Evolutionary conservation across 2,329 filamentous ascomycete genomes (phyloP).

Genomic region (Aspergillus flavus): DNA sequence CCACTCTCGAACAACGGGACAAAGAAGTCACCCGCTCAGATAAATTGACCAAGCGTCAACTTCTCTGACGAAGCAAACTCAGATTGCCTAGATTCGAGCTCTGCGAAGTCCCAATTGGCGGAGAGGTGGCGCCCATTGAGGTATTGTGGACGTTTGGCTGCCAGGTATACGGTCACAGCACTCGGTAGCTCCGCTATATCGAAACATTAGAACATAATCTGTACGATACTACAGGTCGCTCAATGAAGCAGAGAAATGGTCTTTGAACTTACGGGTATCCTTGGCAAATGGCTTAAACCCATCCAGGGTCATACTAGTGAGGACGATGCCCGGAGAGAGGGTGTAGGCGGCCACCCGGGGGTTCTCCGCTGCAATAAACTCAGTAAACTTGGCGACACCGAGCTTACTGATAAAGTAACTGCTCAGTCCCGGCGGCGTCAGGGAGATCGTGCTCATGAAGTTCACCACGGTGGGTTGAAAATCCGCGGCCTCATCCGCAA

Average conservation of each 20-base stretch:
- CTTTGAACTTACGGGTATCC: neutral
- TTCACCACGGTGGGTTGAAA: neutral
- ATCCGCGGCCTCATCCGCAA: neutral
- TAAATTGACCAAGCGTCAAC: neutral
- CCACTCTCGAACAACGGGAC: neutral
- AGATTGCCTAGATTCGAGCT: neutral
- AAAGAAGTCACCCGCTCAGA: neutral
- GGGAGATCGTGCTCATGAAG: neutral
- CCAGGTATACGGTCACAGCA: neutral
- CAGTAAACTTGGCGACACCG: neutral
- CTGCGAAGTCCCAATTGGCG: neutral
- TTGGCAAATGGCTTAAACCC: neutral
- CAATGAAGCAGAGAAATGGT: neutral
- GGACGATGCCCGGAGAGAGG: neutral
- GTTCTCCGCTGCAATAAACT: neutral
- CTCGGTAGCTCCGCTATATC: neutral
- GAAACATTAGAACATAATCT: neutral
- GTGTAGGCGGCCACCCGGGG: neutral
- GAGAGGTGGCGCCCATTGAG: neutral
- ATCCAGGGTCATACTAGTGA: neutral
- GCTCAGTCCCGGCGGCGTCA: neutral
- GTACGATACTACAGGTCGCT: neutral
- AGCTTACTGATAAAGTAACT: constrained; percentile 6
- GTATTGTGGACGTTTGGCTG: neutral
- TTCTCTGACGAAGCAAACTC: neutral